Conservation (phyloP, 1,139 yeast genomes). For the Saccharomyces hybrid region DNA sequence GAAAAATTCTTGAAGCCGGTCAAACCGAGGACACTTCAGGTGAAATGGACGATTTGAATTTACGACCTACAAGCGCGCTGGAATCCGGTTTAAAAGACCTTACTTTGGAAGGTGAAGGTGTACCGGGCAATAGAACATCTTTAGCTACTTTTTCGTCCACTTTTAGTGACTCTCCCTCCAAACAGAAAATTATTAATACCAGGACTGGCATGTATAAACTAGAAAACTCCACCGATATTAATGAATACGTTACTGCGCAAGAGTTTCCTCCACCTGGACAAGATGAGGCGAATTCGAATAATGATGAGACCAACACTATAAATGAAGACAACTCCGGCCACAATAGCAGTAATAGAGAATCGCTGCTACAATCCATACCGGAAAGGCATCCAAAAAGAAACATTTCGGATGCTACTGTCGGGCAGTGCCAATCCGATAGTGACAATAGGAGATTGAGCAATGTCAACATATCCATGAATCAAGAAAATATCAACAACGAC, state of each 20-base stretch:
- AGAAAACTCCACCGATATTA: constrained; percentile 20
- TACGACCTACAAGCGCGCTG: constrained; percentile 19
- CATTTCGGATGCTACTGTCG: neutral
- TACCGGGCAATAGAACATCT: constrained; percentile 14
- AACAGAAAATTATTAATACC: constrained; percentile 5
- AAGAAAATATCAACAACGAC: neutral
- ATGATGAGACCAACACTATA: neutral
- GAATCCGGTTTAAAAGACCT: constrained; percentile 16
- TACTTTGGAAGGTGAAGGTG: constrained; percentile 8
- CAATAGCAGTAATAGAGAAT: neutral
- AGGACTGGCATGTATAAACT: constrained; percentile 18
- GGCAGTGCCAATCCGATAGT: neutral
- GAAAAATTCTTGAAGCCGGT: neutral
- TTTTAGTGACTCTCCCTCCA: constrained; percentile 22
- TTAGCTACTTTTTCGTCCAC: constrained; percentile 20
- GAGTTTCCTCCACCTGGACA: constrained; percentile 14
- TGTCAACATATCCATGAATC: neutral
- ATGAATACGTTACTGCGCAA: constrained; percentile 23
- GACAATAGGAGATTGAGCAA: neutral
- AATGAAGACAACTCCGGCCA: neutral
- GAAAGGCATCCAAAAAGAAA: constrained; percentile 4
- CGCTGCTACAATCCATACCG: neutral
- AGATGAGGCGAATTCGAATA: neutral
- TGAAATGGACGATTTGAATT: constrained; percentile 10
- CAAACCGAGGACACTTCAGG: neutral